Percentiles rank a stretch among this genome's conserved stretches.
Evolutionary conservation across 257 asterid genomes (phyloP).

Genomic region (Coffea eugenioides): DNA sequence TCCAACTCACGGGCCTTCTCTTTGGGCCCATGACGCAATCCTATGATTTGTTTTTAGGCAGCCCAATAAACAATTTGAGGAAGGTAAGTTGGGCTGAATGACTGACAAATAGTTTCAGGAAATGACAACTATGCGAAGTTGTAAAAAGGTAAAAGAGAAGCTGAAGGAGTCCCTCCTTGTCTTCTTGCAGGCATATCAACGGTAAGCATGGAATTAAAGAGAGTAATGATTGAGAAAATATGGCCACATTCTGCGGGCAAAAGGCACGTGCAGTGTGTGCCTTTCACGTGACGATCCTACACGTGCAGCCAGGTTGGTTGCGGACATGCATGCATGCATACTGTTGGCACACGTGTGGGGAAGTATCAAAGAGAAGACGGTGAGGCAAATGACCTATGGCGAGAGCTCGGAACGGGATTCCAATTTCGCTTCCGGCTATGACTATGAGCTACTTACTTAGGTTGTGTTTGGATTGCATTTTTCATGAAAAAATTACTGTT

Average conservation of each 20-base stretch:
- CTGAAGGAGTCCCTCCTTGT: no score
- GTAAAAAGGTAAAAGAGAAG: neutral
- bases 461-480: no score
- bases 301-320: slow-evolving; percentile 48
- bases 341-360: neutral
- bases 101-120: no score
- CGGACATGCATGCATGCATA: no score
- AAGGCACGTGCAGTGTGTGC: slow-evolving; percentile 41
- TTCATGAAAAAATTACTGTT: no score
- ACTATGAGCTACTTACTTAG: no score
- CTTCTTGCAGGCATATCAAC: no score
- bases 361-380: slow-evolving; percentile 41
- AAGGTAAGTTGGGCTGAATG: no score
- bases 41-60: no score
- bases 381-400: neutral
- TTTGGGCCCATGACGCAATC: no score
- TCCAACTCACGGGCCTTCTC: neutral
- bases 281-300: slow-evolving; percentile 46
- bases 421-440: slow-evolving; percentile 38
- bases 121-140: neutral
- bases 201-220: neutral
- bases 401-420: slow-evolving; percentile 19
- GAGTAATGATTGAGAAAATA: slow-evolving; percentile 10
- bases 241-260: slow-evolving; percentile 31
- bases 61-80: no score